Evolutionary conservation across 2,329 filamentous ascomycete species (phyloP).

Genomic region (Cryphonectria japonica): DNA sequence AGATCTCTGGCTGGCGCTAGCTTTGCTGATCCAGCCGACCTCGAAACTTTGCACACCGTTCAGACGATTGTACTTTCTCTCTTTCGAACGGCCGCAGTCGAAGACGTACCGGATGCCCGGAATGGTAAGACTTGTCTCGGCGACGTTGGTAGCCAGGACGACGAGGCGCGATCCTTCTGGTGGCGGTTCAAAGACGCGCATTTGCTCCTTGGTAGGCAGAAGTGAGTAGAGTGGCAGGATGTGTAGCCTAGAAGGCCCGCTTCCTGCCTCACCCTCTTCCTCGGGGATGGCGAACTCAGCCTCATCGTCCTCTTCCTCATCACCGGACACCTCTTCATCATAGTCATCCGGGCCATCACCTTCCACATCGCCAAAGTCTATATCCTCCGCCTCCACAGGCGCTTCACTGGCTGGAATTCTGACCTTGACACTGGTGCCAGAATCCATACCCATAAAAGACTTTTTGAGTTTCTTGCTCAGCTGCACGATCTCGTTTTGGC

Average conservation of each 20-base stretch:
- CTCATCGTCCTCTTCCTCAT: constrained; percentile 62
- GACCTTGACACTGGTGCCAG: constrained; percentile 66
- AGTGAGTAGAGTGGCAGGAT: constrained; percentile 94
- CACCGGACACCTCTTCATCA: constrained; percentile 60
- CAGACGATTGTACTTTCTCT: constrained; percentile 82
- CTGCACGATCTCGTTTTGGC: constrained; percentile 86
- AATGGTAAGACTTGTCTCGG: constrained; percentile 96
- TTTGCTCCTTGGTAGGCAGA: constrained; percentile 85
- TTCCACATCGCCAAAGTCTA: constrained; percentile 75
- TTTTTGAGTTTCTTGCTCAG: constrained; percentile 80
- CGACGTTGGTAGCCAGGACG: constrained; percentile 92
- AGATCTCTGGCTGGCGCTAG: constrained; percentile 86
- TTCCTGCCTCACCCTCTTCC: constrained; percentile 61
- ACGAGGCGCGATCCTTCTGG: constrained; percentile 84
- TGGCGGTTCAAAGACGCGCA: constrained; percentile 84
- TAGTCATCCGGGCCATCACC: constrained; percentile 65
- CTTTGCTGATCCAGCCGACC: constrained; percentile 96
- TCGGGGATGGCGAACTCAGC: constrained; percentile 73
- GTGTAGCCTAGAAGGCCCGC: constrained; percentile 75
- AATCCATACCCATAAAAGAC: constrained; percentile 62
- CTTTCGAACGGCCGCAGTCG: constrained; percentile 89
- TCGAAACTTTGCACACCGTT: constrained; percentile 96
- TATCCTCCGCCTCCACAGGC: constrained; percentile 81
- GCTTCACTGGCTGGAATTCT: constrained; percentile 77
- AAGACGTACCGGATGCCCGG: constrained; percentile 95